Evolutionary conservation across 352 stramenopile species (phyloP).

Genomic region (Globisporangium rhizosaccharum): DNA sequence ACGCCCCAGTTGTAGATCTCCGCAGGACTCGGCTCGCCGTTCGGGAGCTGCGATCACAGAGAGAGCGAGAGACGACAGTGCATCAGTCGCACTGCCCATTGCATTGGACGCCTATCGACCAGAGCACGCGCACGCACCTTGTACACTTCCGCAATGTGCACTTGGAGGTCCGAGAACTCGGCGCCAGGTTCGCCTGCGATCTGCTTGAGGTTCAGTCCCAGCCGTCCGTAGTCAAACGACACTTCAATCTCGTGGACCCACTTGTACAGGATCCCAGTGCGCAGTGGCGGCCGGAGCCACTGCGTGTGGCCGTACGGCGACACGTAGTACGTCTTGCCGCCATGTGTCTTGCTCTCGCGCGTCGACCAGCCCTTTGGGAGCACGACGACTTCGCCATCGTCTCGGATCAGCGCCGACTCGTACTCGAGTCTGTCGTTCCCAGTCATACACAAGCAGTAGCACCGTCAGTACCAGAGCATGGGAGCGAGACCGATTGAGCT

Average conservation of each 20-base stretch:
- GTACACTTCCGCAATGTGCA: constrained; percentile 81
- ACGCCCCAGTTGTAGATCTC: constrained; percentile 90
- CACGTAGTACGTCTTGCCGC: constrained; percentile 84
- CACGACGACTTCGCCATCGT: constrained; percentile 67
- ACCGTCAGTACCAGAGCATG: background rate
- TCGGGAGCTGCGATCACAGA: constrained; percentile 36
- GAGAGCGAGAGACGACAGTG: background rate
- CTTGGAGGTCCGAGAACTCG: constrained; percentile 65
- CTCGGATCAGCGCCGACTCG: constrained; percentile 51
- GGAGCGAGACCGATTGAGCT: background rate
- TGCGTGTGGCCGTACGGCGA: constrained; percentile 79
- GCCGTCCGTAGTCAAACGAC: constrained; percentile 64
- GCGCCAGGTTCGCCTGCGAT: constrained; percentile 68
- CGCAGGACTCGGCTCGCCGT: constrained; percentile 73
- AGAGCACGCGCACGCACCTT: constrained; percentile 38
- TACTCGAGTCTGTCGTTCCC: constrained; percentile 32
- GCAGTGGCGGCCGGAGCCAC: constrained; percentile 75
- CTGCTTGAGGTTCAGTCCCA: constrained; percentile 82
- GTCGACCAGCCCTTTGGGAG: constrained; percentile 79
- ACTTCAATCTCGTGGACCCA: constrained; percentile 84
- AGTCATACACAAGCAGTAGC: background rate
- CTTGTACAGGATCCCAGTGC: constrained; percentile 55
- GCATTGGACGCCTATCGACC: background rate
- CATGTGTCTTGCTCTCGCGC: constrained; percentile 75
- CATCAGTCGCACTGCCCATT: background rate